A percentile compares a stretch with the other conserved stretches of the same genome.
These are phyloP conservation scores for Rhododendron ovatum DNA, from an alignment of 148 eudicot genomes.

Conservation along the genomic window DNA sequence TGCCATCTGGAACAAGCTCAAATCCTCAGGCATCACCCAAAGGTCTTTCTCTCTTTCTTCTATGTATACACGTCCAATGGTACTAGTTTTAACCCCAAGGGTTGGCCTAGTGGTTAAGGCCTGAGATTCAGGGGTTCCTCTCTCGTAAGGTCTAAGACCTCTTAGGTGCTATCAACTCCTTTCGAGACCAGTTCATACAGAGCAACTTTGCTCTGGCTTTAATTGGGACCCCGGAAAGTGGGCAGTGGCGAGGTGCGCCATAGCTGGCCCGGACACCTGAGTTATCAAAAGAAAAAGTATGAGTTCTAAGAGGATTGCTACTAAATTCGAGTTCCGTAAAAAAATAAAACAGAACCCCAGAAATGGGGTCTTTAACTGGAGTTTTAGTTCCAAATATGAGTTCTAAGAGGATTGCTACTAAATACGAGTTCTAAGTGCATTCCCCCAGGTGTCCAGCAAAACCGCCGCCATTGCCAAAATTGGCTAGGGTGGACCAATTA, in stretches of 20 bases:
- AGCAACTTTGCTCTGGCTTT: too few relatives aligned
- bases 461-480: not conserved
- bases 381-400: not conserved
- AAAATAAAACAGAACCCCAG: too few relatives aligned
- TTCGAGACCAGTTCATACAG: too few relatives aligned
- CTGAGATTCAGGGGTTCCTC: not conserved
- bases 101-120: not conserved
- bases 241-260: too few relatives aligned
- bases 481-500: not conserved
- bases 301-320: too few relatives aligned
- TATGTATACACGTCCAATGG: not conserved
- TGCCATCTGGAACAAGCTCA: constrained; percentile 69
- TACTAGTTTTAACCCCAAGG: not conserved
- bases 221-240: too few relatives aligned
- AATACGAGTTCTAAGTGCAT: not conserved
- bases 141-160: not conserved
- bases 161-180: too few relatives aligned
- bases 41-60: constrained; percentile 31
- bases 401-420: too few relatives aligned
- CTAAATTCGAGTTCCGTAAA: too few relatives aligned
- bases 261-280: not conserved
- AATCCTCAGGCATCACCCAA: constrained; percentile 41
- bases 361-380: not conserved
- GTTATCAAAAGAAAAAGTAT: too few relatives aligned
- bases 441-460: not conserved